Percentiles rank a stretch among this genome's conserved stretches.
phyloP scores from a whole-genome alignment of 352 stramenopile genomes.

The Peronospora tabacina region DNA sequence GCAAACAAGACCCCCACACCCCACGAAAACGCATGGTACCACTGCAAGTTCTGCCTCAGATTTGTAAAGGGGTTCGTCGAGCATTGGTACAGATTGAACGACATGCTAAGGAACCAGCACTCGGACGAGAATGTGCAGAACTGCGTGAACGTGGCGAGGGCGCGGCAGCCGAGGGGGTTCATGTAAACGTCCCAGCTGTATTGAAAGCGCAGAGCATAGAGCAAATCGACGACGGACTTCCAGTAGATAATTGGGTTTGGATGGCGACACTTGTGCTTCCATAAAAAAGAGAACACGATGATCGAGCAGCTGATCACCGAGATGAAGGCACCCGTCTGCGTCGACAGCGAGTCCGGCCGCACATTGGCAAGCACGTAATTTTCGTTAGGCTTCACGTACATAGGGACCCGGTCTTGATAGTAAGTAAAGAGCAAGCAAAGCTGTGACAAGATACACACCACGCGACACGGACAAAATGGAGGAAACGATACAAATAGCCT shows the following conservation, averaged over 20 bases:
- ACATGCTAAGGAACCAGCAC: slow-evolving; percentile 85
- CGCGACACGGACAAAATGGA: not conserved
- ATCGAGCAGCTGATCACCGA: slow-evolving; percentile 69
- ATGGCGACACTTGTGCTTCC: slow-evolving; percentile 64
- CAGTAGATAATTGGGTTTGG: slow-evolving; percentile 81
- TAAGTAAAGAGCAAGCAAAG: slow-evolving; percentile 11
- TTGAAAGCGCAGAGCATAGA: slow-evolving; percentile 71
- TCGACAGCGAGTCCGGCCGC: slow-evolving; percentile 41
- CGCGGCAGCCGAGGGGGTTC: slow-evolving; percentile 40
- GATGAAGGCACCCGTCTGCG: slow-evolving; percentile 59
- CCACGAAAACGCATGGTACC: slow-evolving; percentile 77
- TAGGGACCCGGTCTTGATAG: not conserved
- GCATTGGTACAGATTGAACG: slow-evolving; percentile 79
- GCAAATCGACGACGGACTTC: slow-evolving; percentile 64
- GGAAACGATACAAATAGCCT: not conserved
- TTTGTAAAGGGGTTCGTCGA: slow-evolving; percentile 86
- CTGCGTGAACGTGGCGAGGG: slow-evolving; percentile 56
- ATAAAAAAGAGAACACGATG: slow-evolving; percentile 60
- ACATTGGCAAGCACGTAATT: slow-evolving; percentile 24
- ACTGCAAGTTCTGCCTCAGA: slow-evolving; percentile 55
- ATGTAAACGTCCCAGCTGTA: slow-evolving; percentile 58
- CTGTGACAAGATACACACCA: slow-evolving; percentile 2
- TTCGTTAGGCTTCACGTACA: slow-evolving; percentile 17
- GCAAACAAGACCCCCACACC: slow-evolving; percentile 46
- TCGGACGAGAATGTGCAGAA: slow-evolving; percentile 75